Evolutionary conservation across 441 rosid genomes (phyloP).

Genomic region (Jatropha podagrica): DNA sequence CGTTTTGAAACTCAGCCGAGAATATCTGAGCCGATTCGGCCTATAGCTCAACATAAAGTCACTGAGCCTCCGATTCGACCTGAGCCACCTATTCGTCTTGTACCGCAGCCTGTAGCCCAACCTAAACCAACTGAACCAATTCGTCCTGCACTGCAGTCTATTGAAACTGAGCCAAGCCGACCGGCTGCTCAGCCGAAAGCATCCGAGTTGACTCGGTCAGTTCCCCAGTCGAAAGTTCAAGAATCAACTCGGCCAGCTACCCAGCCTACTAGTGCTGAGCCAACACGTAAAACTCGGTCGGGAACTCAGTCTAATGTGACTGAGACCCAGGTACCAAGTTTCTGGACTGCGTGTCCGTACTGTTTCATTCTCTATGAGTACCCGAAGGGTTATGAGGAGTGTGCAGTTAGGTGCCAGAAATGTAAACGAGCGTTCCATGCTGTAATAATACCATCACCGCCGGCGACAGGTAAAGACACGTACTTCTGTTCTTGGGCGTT

Average conservation of each 20-base stretch:
- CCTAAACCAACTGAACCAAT: slow-evolving; percentile 12
- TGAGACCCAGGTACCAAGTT: slow-evolving; percentile 39
- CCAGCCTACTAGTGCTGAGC: neutral
- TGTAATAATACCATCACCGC: slow-evolving; percentile 56
- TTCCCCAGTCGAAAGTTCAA: neutral
- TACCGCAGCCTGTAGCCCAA: neutral
- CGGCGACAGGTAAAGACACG: slow-evolving; percentile 39
- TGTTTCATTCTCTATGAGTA: slow-evolving; percentile 75
- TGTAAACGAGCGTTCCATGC: slow-evolving; percentile 84
- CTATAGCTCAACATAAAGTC: slow-evolving; percentile 21
- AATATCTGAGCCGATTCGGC: slow-evolving; percentile 24
- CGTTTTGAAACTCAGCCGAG: slow-evolving; percentile 18
- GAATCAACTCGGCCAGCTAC: slow-evolving; percentile 5
- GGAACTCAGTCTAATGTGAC: slow-evolving; percentile 7
- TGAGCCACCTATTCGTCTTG: slow-evolving; percentile 10
- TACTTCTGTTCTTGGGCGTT: slow-evolving; percentile 73
- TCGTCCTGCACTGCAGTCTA: slow-evolving; percentile 6
- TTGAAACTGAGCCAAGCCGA: slow-evolving; percentile 15
- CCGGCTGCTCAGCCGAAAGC: neutral
- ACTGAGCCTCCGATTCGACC: slow-evolving; percentile 22
- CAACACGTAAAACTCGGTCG: neutral
- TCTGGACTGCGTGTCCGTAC: slow-evolving; percentile 94
- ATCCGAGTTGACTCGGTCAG: slow-evolving; percentile 6
- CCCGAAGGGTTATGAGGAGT: slow-evolving; percentile 64
- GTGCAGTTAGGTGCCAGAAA: slow-evolving; percentile 65